Conservation (phyloP, 768 basidiomycete species). For the Holtermanniella nyarrowii region DNA sequence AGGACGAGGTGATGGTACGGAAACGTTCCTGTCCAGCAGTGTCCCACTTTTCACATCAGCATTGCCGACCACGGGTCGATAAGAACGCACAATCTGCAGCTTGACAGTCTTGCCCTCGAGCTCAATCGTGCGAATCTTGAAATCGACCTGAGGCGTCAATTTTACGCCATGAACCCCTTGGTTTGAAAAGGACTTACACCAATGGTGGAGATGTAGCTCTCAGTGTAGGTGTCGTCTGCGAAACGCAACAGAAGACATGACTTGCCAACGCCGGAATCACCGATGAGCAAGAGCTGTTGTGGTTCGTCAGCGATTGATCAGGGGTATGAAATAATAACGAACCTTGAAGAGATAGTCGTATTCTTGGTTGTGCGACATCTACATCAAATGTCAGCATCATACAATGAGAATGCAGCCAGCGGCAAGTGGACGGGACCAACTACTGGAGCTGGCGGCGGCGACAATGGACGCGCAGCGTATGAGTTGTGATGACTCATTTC, state of each 20-base stretch:
- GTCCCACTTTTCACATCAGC: conserved; percentile 61
- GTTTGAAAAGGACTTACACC: conserved; percentile 43
- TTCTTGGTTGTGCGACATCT: conserved; percentile 40
- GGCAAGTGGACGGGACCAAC: too few relatives aligned
- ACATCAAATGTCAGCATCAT: too few relatives aligned
- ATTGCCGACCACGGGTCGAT: background rate
- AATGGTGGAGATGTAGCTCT: conserved; percentile 97
- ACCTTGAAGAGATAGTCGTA: conserved; percentile 42
- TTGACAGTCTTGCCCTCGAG: conserved; percentile 96
- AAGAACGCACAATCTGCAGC: conserved; percentile 78
- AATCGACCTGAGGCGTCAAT: conserved; percentile 52
- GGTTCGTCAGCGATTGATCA: background rate
- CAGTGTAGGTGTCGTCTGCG: conserved; percentile 99
- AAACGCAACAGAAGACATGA: conserved; percentile 58
- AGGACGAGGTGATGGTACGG: conserved; percentile 94
- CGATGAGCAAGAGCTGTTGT: conserved; percentile 76
- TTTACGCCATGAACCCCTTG: background rate
- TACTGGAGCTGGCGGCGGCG: too few relatives aligned
- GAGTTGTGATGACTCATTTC: too few relatives aligned
- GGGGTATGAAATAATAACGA: conserved; percentile 1
- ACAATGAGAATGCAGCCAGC: too few relatives aligned
- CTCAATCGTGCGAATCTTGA: conserved; percentile 91
- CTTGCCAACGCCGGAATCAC: conserved; percentile 95
- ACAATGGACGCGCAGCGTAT: too few relatives aligned
- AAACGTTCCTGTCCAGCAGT: conserved; percentile 98